phyloP scores from a whole-genome alignment of 2,329 filamentous ascomycete genomes.

The Calonectria crousiana region DNA sequence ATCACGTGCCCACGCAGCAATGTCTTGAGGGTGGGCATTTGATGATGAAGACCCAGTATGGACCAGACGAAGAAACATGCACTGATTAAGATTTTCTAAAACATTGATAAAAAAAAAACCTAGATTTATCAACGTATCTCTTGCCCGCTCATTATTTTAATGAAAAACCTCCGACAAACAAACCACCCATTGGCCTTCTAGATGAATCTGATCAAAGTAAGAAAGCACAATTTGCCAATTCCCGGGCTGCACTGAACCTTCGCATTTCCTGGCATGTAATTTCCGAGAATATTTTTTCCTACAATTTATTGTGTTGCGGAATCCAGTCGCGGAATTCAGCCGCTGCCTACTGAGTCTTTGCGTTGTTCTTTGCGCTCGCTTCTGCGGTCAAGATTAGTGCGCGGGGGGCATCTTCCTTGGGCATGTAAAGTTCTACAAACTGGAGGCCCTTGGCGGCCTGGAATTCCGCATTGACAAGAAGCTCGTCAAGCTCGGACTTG shows the following conservation, averaged over 20 bases:
- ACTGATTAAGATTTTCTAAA: not conserved
- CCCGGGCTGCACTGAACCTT: constrained; percentile 2
- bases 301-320: no score
- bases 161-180: not conserved
- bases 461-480: constrained; percentile 76
- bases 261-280: constrained; percentile 26
- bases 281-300: constrained; percentile 27
- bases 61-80: not conserved
- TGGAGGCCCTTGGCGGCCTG: constrained; percentile 67
- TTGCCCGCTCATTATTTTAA: constrained; percentile 5
- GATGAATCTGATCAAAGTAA: constrained; percentile 37
- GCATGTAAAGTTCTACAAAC: constrained; percentile 87
- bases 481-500: constrained; percentile 73
- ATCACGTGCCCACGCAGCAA: constrained; percentile 15
- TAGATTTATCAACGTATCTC: constrained; percentile 8
- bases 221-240: constrained; percentile 23
- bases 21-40: not conserved
- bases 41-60: not conserved
- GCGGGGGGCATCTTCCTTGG: constrained; percentile 80
- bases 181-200: constrained; percentile 26
- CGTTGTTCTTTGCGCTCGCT: constrained; percentile 77
- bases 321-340: constrained; percentile 14
- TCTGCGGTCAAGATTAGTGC: constrained; percentile 78
- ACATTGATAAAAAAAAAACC: not conserved
- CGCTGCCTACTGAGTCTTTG: constrained; percentile 51